Evolutionary conservation across 305 asterid species (phyloP), one percentile per base, ranked within the genome.

Genomic region (Fraxinus velutina): DNA sequence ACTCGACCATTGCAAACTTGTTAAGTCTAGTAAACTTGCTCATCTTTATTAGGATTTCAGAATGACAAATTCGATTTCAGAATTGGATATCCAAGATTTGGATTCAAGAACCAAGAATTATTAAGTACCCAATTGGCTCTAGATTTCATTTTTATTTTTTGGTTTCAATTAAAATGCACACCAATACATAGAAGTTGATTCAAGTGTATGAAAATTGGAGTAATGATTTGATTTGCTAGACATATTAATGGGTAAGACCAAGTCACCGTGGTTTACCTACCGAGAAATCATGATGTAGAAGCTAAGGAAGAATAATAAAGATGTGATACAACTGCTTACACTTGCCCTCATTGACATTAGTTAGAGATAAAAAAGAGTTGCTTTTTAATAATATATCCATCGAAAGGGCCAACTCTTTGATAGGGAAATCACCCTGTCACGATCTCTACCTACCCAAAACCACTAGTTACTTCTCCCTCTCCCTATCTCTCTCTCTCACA

Each of bases 371-470:
- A 83, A 8, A 6, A 24, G 71, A 73, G 64, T 68, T 74, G 74
- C 78, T 3, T 81, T 83, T 85, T 57, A 78, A 77, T 64, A 15
- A 27, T 24, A 84, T 87, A 86, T 84, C 78, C 82, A 87, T 85
- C 84, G 78, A 82, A 64, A 78, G 55, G 83, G 85, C 92, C 90
- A 87, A 86, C 89, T 82, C n/a, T 74, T 83, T 88, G 93, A 90
- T 80, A 77, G 89, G 86, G 89, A 89, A 78, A 60, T 86, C 87
- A 89, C 30, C 85, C 50, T 84, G 95, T 92, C 95, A 82, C 78
- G 83, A 39, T 92, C 94, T 83, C 76, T 80, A 92, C 97, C 97
- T 85, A 92, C 91, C 89, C 87, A 86, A 82, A 89, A 84, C 94
- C 97, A 93, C 95, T 89, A 89, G 73, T 34, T 68, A 7, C 8